phyloP scores from a whole-genome alignment of 768 basidiomycete genomes.

The Leccinum obscurum region DNA sequence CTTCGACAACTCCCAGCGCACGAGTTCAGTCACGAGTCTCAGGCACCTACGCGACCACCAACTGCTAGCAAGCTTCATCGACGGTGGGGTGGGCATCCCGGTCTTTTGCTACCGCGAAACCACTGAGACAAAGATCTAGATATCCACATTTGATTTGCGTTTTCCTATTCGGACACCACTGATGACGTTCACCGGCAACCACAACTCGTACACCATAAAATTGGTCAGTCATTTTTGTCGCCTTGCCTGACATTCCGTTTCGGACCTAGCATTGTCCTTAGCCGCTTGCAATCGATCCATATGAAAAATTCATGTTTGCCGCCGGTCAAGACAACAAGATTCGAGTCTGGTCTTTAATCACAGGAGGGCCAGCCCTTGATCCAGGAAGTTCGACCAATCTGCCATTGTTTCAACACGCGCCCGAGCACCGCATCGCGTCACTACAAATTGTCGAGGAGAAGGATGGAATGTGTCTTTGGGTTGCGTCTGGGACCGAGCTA shows the following conservation, averaged over 20 bases:
- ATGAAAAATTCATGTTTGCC: slow-evolving; percentile 61
- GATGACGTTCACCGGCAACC: slow-evolving; percentile 51
- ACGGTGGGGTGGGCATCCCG: slow-evolving; percentile 52
- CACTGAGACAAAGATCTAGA: slow-evolving; percentile 36
- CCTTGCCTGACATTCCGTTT: background rate
- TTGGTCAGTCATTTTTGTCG: slow-evolving; percentile 43
- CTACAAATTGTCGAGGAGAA: slow-evolving; percentile 51
- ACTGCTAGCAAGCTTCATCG: slow-evolving; percentile 56
- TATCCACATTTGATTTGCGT: slow-evolving; percentile 64
- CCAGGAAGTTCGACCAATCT: slow-evolving; percentile 4
- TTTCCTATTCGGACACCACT: slow-evolving; percentile 48
- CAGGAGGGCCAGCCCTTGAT: slow-evolving; percentile 40
- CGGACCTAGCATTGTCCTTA: slow-evolving; percentile 28
- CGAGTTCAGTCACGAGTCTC: slow-evolving; percentile 56
- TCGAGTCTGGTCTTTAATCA: slow-evolving; percentile 67
- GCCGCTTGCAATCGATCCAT: slow-evolving; percentile 63
- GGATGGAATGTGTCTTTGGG: slow-evolving; percentile 51
- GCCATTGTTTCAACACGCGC: slow-evolving; percentile 34
- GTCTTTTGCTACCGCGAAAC: background rate
- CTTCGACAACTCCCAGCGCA: slow-evolving; percentile 35
- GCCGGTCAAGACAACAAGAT: slow-evolving; percentile 66
- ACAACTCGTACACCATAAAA: slow-evolving; percentile 51
- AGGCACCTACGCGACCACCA: slow-evolving; percentile 49
- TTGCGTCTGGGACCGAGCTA: slow-evolving; percentile 44
- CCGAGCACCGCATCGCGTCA: slow-evolving; percentile 43